Base-by-base conservation (phyloP, 352 stramenopile species). In the Phytophthora parvispora region DNA sequence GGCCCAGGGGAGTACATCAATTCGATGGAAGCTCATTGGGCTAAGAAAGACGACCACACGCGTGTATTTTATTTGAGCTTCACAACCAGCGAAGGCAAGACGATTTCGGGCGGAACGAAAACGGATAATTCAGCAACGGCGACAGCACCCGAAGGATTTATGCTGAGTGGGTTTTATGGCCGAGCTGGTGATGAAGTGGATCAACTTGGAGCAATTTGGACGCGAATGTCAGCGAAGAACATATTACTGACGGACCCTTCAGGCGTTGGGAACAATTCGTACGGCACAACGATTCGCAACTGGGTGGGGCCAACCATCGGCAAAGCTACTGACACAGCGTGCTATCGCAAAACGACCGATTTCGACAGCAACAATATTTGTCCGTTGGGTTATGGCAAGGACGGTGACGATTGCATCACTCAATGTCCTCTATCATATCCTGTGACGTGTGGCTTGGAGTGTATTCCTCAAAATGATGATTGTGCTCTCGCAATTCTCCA, bases 401-500 rank as follows among this genome's bases (percentile, higher is more conserved):
- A 57, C 29, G 61, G 20, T 6, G 25, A 53, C 13, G 61, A 69
- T 7, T 69, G 61, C 27, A 28, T 69, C 1, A 36, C 67, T 12
- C 42, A 78, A 57, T 87, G 78, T 51, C 78, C 78, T 1, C 34
- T 88, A 25, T 69, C 83, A 50, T 88, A 86, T 51, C 80, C 80
- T 22, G 80, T 86, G 27, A 47, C 71, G 27, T 89, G 80, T 31
- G 72, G 60, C 27, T 69, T 72, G 64, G 78, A 89, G 54, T 89
- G 80, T 45, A 56, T 87, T 49, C 80, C 70, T 36, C 80, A 87
- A 62, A 87, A 83, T 67, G 63, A 75, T 38, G 76, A n/a, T n/a
- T n/a, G n/a, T n/a, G n/a, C n/a, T n/a, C n/a, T n/a, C n/a, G n/a
- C n/a, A n/a, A n/a, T n/a, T 84, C 53, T 87, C 76, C 51, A 69